Conservation (phyloP, 208 protist species). For the Perkinsela sp. region DNA sequence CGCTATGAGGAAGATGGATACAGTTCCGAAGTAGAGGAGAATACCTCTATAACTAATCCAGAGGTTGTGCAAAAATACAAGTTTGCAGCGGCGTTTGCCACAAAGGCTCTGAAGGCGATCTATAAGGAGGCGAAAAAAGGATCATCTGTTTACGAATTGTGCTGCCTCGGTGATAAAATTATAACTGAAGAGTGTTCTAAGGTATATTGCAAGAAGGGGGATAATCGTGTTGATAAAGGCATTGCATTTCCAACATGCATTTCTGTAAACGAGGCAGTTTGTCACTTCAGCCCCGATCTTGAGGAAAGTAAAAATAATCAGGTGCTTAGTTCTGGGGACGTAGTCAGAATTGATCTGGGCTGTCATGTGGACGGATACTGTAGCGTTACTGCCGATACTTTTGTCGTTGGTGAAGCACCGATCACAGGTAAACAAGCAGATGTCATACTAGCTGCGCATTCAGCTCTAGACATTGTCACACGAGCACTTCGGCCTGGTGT, state of each 20-base stretch:
- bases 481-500: constrained; percentile 55
- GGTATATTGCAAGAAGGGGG: constrained; percentile 24
- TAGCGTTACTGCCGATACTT: constrained; percentile 77
- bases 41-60: constrained; percentile 71
- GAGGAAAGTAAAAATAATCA: constrained; percentile 36
- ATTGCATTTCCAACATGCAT: constrained; percentile 96
- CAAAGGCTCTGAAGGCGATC: constrained; percentile 63
- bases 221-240: constrained; percentile 72
- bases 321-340: constrained; percentile 42
- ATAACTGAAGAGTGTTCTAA: constrained; percentile 45
- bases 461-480: constrained; percentile 62
- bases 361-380: constrained; percentile 92
- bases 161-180: constrained; percentile 49
- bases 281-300: constrained; percentile 81
- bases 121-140: constrained; percentile 47
- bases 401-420: constrained; percentile 54
- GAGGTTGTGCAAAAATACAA: constrained; percentile 86
- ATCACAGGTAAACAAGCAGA: constrained; percentile 61
- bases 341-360: constrained; percentile 94
- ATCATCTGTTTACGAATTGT: constrained; percentile 43
- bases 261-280: constrained; percentile 87
- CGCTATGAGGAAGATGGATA: constrained; percentile 21
- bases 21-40: constrained; percentile 58
- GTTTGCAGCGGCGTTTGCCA: constrained; percentile 74
- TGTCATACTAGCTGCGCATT: constrained; percentile 77